phyloP scores from a whole-genome alignment of 1,139 yeast species.

The Suhomyces maxii region DNA sequence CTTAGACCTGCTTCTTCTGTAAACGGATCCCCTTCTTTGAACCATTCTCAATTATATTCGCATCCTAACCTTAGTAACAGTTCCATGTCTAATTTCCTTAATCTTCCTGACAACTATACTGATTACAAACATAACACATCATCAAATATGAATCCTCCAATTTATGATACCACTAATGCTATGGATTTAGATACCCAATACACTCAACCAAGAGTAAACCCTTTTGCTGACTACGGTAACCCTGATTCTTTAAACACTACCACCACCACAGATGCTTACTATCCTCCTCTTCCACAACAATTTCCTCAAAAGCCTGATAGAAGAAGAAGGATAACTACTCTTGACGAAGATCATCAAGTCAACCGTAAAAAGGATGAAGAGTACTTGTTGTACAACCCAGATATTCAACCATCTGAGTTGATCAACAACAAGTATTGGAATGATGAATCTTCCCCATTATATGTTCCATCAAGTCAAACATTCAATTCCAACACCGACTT shows the following conservation, averaged over 20 bases:
- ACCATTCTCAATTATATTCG: conserved; percentile 16
- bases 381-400: conserved; percentile 41
- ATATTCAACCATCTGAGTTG: conserved; percentile 46
- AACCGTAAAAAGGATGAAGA: conserved; percentile 35
- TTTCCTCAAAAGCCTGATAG: conserved; percentile 19
- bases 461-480: conserved; percentile 22
- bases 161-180: conserved; percentile 9
- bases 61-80: conserved; percentile 16
- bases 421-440: conserved; percentile 25
- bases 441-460: conserved; percentile 27
- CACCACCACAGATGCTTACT: conserved; percentile 13
- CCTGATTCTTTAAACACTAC: conserved; percentile 28
- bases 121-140: conserved; percentile 24
- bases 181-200: conserved; percentile 15
- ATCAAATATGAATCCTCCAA: conserved; percentile 1
- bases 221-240: conserved; percentile 41
- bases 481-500: conserved; percentile 11
- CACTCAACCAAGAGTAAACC: conserved; percentile 20
- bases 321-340: conserved; percentile 38
- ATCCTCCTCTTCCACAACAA: conserved; percentile 15
- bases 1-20: conserved; percentile 12
- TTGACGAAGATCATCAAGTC: conserved; percentile 25
- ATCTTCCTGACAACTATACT: conserved; percentile 33
- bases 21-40: conserved; percentile 19
- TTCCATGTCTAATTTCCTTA: conserved; percentile 28